phyloP scores from a whole-genome alignment of 257 asterid genomes.

The Primulina eburnea region DNA sequence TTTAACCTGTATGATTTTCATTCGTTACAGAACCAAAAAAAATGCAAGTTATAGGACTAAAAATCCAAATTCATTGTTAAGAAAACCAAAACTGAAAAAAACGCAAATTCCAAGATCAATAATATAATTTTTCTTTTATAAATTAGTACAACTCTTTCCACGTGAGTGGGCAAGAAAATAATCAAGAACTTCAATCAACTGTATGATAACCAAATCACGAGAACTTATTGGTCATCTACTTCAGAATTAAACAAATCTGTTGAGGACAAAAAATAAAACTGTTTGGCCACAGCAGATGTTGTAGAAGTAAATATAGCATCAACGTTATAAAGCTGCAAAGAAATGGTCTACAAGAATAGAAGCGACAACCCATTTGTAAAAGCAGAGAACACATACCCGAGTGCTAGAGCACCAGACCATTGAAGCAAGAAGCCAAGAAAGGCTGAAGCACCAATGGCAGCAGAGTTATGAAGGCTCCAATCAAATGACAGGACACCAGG shows the following conservation, averaged over 20 bases:
- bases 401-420: constrained; percentile 99
- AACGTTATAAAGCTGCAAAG: neutral
- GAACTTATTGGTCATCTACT: neutral
- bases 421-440: constrained; percentile 95
- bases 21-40: too few relatives aligned
- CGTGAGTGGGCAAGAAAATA: neutral
- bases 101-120: too few relatives aligned
- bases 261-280: neutral
- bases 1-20: too few relatives aligned
- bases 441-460: constrained; percentile 72
- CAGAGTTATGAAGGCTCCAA: constrained; percentile 60
- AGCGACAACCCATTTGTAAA: constrained; percentile 8
- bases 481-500: constrained; percentile 77
- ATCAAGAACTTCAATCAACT: neutral
- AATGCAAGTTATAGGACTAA: too few relatives aligned
- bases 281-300: neutral
- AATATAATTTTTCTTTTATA: too few relatives aligned
- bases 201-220: neutral
- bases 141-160: neutral
- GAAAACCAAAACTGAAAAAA: too few relatives aligned
- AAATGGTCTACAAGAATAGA: constrained; percentile 6
- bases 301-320: neutral
- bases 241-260: neutral
- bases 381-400: constrained; percentile 56
- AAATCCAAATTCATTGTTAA: too few relatives aligned